phyloP scores from a whole-genome alignment of 1,139 yeast species.

The Lodderomyces orthopsilosis region DNA sequence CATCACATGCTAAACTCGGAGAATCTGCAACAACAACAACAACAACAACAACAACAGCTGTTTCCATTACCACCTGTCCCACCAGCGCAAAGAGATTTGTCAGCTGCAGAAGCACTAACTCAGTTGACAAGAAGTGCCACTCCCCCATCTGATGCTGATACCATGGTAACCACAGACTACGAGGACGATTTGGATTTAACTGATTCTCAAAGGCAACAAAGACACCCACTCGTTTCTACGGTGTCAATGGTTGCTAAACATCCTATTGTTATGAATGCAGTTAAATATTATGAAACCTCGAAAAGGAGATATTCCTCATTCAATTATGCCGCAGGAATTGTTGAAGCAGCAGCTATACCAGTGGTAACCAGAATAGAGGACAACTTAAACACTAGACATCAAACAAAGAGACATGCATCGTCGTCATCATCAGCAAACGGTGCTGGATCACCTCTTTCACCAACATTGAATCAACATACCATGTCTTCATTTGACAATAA shows the following conservation, averaged over 20 bases:
- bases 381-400: slow-evolving; percentile 41
- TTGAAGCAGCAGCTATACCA: slow-evolving; percentile 62
- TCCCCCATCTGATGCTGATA: slow-evolving; percentile 16
- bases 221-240: slow-evolving; percentile 43
- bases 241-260: slow-evolving; percentile 45
- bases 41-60: slow-evolving; percentile 5
- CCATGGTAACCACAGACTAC: slow-evolving; percentile 4
- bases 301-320: slow-evolving; percentile 56
- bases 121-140: slow-evolving; percentile 25
- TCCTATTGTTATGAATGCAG: slow-evolving; percentile 57
- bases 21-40: slow-evolving; percentile 2
- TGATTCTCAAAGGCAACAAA: slow-evolving; percentile 6
- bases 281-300: slow-evolving; percentile 55
- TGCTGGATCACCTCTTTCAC: slow-evolving; percentile 6
- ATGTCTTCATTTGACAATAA: slow-evolving; percentile 10
- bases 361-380: slow-evolving; percentile 52
- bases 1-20: not conserved
- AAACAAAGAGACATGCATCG: slow-evolving; percentile 19
- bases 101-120: slow-evolving; percentile 46
- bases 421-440: slow-evolving; percentile 10
- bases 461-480: slow-evolving; percentile 8
- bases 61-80: slow-evolving; percentile 8
- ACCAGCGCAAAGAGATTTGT: slow-evolving; percentile 24
- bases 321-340: slow-evolving; percentile 64
- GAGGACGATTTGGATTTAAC: slow-evolving; percentile 10